phyloP scores from a whole-genome alignment of 2,329 filamentous ascomycete genomes.

The Teratosphaeria epicoccoides region DNA sequence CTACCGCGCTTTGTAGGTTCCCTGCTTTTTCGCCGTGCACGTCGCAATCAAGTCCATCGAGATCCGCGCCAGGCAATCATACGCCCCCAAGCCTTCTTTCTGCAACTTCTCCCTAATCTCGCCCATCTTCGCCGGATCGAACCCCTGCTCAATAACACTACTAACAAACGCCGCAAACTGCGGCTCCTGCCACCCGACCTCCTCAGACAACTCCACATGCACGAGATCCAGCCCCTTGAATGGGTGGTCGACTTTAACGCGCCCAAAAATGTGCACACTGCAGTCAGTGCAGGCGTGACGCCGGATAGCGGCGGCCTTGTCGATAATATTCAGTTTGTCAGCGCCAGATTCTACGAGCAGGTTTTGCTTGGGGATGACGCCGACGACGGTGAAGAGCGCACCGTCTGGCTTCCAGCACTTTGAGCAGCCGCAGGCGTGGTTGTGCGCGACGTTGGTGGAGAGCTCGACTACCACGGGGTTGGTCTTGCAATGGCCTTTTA shows the following conservation, averaged over 20 bases:
- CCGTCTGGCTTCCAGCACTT: conserved; percentile 61
- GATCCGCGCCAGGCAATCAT: neutral
- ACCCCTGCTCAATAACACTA: conserved; percentile 59
- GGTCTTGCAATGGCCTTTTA: conserved; percentile 49
- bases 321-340: conserved; percentile 48
- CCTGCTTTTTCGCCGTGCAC: neutral
- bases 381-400: conserved; percentile 54
- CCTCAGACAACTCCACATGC: conserved; percentile 50
- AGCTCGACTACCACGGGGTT: conserved; percentile 50
- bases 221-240: conserved; percentile 63
- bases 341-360: conserved; percentile 48
- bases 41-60: conserved; percentile 2
- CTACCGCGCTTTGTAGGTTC: neutral
- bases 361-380: conserved; percentile 47
- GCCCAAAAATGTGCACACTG: conserved; percentile 52
- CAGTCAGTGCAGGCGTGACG: conserved; percentile 52
- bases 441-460: conserved; percentile 50
- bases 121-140: conserved; percentile 35
- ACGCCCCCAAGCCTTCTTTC: neutral
- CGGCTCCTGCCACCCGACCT: conserved; percentile 59
- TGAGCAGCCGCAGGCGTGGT: conserved; percentile 62
- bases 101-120: conserved; percentile 1
- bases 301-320: conserved; percentile 47
- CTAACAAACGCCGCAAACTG: conserved; percentile 61
- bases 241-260: conserved; percentile 53